Evolutionary conservation across 768 basidiomycete genomes (phyloP), one percentile per base, ranked within the genome.

Genomic region (Infundibulicybe gibba): DNA sequence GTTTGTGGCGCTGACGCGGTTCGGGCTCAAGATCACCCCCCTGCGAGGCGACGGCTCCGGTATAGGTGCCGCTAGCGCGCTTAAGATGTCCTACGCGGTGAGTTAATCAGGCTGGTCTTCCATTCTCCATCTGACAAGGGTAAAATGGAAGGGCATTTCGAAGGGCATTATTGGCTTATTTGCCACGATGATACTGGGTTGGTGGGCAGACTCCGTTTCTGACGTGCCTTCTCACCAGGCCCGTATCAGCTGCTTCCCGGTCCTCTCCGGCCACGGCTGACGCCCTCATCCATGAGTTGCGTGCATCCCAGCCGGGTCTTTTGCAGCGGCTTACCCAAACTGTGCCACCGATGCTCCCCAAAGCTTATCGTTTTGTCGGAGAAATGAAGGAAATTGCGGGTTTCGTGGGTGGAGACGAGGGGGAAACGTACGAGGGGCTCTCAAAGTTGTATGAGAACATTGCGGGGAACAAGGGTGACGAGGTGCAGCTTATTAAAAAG

Each of bases 21-120:
- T 66, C 43, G 80, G 80, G 3, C 54, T 79, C 16, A 75, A 71
- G 54, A 61, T 77, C 9, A 71, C 68, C 13, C 58, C 67, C 3
- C 54, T 83, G 52, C 68, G 58, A 37, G 77, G 74, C 17, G 25
- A 76, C 44, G 75, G 71, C 21, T 66, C 66, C 1, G 72, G 72
- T 2, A 64, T 80, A 17, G 79, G 81, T 4, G 79, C 76, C 51
- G 81, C 80, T 1, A 83, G 80, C 50, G 79, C 79, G 5, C 57
- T 83, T 49, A 83, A 83, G 61, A 80, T 81, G 80, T 77, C 79
- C 15, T 80, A 83, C 61, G 77, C 76, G 41, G 80, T 81, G 44
- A 56, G 74, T 63, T n/a, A 41, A 25, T 25, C 25, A 8, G 8
- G 25, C 25, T 25, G 25, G 25, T 25, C 25, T 25, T 25, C 25